Conservation (phyloP, 345 rosid species). For the Raphanus raphanistrum region DNA sequence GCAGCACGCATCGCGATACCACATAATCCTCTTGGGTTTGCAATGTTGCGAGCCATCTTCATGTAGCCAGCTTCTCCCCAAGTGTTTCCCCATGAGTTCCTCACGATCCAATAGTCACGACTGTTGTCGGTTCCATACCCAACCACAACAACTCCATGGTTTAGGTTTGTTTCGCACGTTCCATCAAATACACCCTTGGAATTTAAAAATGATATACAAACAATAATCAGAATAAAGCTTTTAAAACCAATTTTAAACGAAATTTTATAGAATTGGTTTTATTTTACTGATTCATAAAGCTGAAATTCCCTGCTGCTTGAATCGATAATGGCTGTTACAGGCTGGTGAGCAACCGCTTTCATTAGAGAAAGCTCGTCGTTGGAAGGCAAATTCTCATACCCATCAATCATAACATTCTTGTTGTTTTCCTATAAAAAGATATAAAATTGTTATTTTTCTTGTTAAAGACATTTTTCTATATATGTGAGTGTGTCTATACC, state of each 20-base stretch:
- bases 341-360: slow-evolving; percentile 71
- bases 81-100: not conserved
- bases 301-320: slow-evolving; percentile 53
- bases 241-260: not conserved
- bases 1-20: not conserved
- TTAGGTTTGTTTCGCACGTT: not conserved
- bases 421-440: slow-evolving; percentile 45
- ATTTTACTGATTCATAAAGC: slow-evolving; percentile 61
- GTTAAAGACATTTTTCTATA: not conserved
- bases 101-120: not conserved
- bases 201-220: not conserved
- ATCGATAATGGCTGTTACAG: slow-evolving; percentile 62
- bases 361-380: slow-evolving; percentile 58
- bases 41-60: not conserved
- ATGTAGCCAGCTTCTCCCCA: not conserved
- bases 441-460: not conserved
- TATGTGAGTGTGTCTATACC: slow-evolving; percentile 27
- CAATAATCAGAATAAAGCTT: not conserved
- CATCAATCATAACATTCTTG: slow-evolving; percentile 59
- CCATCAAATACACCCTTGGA: not conserved
- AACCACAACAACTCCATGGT: not conserved
- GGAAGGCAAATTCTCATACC: slow-evolving; percentile 60
- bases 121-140: not conserved
- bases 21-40: not conserved
- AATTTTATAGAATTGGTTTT: not conserved